phyloP scores from a whole-genome alignment of 306 rosid genomes.

The Cicer arietinum region DNA sequence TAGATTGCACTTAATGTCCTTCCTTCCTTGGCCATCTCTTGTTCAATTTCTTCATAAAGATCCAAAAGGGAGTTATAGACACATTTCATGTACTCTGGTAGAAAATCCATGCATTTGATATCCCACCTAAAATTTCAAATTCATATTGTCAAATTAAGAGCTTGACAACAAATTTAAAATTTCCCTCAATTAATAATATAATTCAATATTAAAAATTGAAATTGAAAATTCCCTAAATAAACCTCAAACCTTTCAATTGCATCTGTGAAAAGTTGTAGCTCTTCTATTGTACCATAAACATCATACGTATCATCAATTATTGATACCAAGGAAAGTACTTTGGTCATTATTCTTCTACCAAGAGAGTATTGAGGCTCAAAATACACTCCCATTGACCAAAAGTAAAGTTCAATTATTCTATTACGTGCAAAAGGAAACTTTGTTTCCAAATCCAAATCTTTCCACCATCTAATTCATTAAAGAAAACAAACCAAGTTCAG shows the following conservation, averaged over 20 bases:
- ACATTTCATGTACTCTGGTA: conserved; percentile 43
- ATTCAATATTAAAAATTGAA: no score
- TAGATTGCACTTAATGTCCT: background rate
- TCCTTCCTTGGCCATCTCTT: conserved; percentile 40
- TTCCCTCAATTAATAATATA: background rate
- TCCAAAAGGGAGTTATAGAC: conserved; percentile 13
- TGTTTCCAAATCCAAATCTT: conserved; percentile 39
- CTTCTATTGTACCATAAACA: conserved; percentile 59
- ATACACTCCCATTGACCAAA: conserved; percentile 50
- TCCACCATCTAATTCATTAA: conserved; percentile 57
- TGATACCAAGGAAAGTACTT: background rate
- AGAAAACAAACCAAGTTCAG: background rate
- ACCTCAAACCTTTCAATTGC: conserved; percentile 52
- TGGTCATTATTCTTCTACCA: conserved; percentile 43
- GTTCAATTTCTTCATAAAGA: conserved; percentile 41
- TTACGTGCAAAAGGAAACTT: conserved; percentile 50
- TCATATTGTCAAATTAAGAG: background rate
- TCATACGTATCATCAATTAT: conserved; percentile 62
- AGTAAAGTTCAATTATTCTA: conserved; percentile 58
- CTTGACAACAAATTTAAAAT: background rate
- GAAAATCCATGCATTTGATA: conserved; percentile 33
- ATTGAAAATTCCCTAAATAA: background rate
- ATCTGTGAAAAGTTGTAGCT: conserved; percentile 48
- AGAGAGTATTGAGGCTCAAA: conserved; percentile 40
- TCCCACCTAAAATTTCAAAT: conserved; percentile 39